phyloP scores from a whole-genome alignment of 305 asterid genomes.

The Fraxinus velutina region DNA sequence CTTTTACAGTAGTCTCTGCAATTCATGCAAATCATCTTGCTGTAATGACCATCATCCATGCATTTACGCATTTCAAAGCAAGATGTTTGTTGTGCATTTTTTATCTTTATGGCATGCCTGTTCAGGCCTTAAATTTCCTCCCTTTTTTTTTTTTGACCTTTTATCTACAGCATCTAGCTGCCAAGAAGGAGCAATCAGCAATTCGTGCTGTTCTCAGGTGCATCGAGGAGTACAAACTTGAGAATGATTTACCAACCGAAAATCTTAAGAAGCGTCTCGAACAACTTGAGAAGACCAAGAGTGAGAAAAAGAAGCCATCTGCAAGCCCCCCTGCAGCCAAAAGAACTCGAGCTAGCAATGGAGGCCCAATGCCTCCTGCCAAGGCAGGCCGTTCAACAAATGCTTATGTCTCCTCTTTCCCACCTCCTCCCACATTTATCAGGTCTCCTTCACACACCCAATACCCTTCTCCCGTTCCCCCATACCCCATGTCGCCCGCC shows the following conservation, averaged over 20 bases:
- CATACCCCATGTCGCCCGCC: conserved; percentile 70
- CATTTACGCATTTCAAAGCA: background rate
- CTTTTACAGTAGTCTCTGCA: background rate
- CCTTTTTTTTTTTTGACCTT: background rate
- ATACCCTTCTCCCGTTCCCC: conserved; percentile 61
- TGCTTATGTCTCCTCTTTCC: conserved; percentile 95
- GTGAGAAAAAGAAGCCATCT: conserved; percentile 72
- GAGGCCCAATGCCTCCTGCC: conserved; percentile 99
- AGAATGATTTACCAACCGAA: conserved; percentile 73
- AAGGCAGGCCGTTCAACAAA: conserved; percentile 97
- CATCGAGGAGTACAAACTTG: conserved; percentile 94
- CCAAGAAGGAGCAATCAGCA: conserved; percentile 95
- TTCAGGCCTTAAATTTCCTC: background rate
- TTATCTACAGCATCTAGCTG: conserved; percentile 69
- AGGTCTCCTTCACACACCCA: conserved; percentile 81
- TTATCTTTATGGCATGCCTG: background rate
- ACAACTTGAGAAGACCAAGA: conserved; percentile 72
- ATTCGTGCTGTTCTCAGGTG: conserved; percentile 88
- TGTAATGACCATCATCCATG: background rate
- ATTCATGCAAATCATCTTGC: background rate
- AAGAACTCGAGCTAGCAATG: conserved; percentile 82
- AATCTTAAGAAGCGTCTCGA: conserved; percentile 84
- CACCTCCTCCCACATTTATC: conserved; percentile 68
- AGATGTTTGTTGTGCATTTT: background rate
- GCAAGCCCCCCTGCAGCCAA: conserved; percentile 72